These are phyloP conservation scores for Pelargonium cotyledonis DNA, from an alignment of 441 rosid species.

Conservation along the genomic window DNA sequence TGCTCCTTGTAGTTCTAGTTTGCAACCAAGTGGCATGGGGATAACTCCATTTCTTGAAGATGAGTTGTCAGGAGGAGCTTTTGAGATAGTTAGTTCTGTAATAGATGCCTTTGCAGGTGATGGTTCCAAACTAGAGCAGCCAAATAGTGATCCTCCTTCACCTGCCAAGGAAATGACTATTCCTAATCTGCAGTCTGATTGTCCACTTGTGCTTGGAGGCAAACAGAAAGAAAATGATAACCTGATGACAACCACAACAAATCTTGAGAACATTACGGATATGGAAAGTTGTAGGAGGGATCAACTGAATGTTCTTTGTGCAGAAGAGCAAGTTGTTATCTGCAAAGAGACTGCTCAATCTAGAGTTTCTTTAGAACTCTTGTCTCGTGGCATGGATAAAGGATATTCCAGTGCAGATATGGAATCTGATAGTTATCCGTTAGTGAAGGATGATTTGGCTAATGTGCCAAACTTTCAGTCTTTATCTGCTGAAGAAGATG, in stretches of 20 bases:
- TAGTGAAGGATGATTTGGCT: constrained; percentile 29
- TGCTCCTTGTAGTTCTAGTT: constrained; percentile 21
- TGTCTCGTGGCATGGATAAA: background rate
- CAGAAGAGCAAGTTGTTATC: background rate
- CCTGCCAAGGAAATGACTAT: constrained; percentile 26
- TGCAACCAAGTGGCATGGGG: constrained; percentile 20
- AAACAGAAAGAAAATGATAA: constrained; percentile 31
- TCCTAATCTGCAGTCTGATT: constrained; percentile 21
- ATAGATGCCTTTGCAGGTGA: constrained; percentile 30
- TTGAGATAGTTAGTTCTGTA: constrained; percentile 25
- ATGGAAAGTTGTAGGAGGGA: constrained; percentile 5
- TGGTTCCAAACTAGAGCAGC: constrained; percentile 22
- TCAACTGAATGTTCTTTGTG: background rate
- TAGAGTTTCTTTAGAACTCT: background rate
- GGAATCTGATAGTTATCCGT: constrained; percentile 7
- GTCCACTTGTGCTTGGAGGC: constrained; percentile 26
- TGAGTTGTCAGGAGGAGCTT: constrained; percentile 25
- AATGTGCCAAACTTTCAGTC: constrained; percentile 25
- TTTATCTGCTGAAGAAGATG: constrained; percentile 28
- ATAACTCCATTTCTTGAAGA: constrained; percentile 17
- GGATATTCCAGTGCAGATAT: constrained; percentile 3
- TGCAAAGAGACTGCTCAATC: constrained; percentile 4
- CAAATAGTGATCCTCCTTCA: constrained; percentile 28
- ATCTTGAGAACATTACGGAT: constrained; percentile 17
- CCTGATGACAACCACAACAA: constrained; percentile 22